Evolutionary conservation across 202 grass and related monocot species (phyloP).

Genomic region (Elaeis oleifera): DNA sequence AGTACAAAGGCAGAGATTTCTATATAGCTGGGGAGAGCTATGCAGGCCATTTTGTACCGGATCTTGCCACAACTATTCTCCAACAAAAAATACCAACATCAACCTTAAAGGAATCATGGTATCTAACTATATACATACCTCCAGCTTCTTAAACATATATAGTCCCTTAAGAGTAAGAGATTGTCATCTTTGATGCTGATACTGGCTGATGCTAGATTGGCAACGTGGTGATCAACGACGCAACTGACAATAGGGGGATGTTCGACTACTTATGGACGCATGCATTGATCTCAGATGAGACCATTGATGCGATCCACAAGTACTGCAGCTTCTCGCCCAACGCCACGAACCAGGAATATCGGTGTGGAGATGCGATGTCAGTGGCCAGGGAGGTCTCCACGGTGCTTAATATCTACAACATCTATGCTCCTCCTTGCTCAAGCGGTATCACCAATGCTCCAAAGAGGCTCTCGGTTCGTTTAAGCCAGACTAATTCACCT

Average conservation of each 20-base stretch:
- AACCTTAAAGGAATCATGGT: constrained; percentile 89
- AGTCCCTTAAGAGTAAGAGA: too few relatives aligned
- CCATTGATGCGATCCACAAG: constrained; percentile 35
- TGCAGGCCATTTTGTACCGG: constrained; percentile 74
- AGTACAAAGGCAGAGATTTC: constrained; percentile 76
- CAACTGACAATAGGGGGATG: constrained; percentile 47
- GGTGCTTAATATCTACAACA: constrained; percentile 81
- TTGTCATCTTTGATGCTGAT: too few relatives aligned
- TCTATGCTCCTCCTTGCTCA: constrained; percentile 67
- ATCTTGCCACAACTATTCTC: constrained; percentile 65
- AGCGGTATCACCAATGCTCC: constrained; percentile 26
- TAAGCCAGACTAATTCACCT: background rate
- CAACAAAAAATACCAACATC: constrained; percentile 26
- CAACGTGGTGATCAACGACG: constrained; percentile 76
- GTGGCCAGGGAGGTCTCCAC: background rate
- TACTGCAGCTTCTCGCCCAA: constrained; percentile 55
- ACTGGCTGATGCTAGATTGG: constrained; percentile 40
- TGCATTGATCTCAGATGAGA: constrained; percentile 67
- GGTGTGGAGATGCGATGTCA: constrained; percentile 21
- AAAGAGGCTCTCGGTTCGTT: constrained; percentile 44
- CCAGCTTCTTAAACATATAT: background rate
- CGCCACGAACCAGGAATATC: background rate
- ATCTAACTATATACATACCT: background rate
- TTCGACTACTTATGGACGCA: constrained; percentile 92
- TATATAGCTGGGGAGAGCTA: constrained; percentile 95